Evolutionary conservation across 1,284 basidiomycete genomes (phyloP).

Genomic region (Ustilago cynodontis): DNA sequence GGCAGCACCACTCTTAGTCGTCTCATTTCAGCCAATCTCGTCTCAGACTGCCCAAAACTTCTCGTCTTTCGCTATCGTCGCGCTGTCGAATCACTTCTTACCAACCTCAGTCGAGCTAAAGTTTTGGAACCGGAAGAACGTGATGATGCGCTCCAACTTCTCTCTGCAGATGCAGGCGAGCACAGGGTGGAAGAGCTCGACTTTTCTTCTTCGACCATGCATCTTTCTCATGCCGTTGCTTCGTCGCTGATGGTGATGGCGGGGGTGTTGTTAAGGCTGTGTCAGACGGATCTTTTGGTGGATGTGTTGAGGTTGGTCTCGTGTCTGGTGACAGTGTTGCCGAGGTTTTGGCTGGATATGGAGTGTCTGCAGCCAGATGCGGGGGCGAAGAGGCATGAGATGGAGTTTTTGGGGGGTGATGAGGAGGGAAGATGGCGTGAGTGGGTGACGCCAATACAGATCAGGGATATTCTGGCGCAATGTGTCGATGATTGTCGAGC

Average conservation of each 20-base stretch:
- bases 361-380: slow-evolving; percentile 31
- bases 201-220: slow-evolving; percentile 37
- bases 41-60: slow-evolving; percentile 21
- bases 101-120: slow-evolving; percentile 28
- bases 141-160: slow-evolving; percentile 28
- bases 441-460: slow-evolving; percentile 28
- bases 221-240: slow-evolving; percentile 43
- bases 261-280: slow-evolving; percentile 44
- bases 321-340: slow-evolving; percentile 26
- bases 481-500: slow-evolving; percentile 36
- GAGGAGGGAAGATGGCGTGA: slow-evolving; percentile 2
- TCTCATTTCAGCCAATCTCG: slow-evolving; percentile 39
- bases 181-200: slow-evolving; percentile 28
- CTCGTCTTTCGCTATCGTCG: slow-evolving; percentile 34
- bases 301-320: slow-evolving; percentile 43
- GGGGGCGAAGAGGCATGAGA: slow-evolving; percentile 20
- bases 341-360: slow-evolving; percentile 40
- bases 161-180: slow-evolving; percentile 12
- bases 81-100: slow-evolving; percentile 36
- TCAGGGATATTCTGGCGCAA: slow-evolving; percentile 42
- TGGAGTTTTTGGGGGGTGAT: slow-evolving; percentile 15
- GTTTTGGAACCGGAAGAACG: slow-evolving; percentile 39
- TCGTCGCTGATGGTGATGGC: slow-evolving; percentile 40
- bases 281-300: slow-evolving; percentile 40
- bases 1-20: slow-evolving; percentile 39